Evolutionary conservation across 140 eudicot genomes (phyloP).

Genomic region (Artemisia princeps): DNA sequence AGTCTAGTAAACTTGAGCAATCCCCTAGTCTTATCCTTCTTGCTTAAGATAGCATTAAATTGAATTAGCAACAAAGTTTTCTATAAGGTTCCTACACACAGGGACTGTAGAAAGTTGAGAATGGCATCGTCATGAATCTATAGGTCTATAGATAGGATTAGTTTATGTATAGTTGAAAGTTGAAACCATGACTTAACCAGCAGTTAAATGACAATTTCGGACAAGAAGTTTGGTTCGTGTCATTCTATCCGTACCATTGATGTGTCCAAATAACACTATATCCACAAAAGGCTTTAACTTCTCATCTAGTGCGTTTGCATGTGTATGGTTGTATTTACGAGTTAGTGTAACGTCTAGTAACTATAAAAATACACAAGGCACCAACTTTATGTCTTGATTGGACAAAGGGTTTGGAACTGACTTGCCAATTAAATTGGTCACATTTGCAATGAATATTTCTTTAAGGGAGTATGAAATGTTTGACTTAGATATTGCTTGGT

Average conservation of each 20-base stretch:
- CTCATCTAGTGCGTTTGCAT: constrained; percentile 2
- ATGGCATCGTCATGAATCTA: constrained; percentile 26
- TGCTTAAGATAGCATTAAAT: constrained; percentile 36
- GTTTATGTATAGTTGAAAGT: constrained; percentile 19
- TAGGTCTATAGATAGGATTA: constrained; percentile 18
- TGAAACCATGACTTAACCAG: constrained; percentile 16
- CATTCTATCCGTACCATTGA: constrained; percentile 12
- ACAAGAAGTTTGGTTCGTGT: constrained; percentile 19
- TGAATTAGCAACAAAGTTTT: constrained; percentile 25
- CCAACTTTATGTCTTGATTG: constrained; percentile 13
- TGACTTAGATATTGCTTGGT: constrained; percentile 21
- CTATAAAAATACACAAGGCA: background rate
- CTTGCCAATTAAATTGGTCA: constrained; percentile 12
- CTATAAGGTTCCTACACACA: constrained; percentile 22
- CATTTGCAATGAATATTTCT: constrained; percentile 12
- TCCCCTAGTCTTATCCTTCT: constrained; percentile 41
- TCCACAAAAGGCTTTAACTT: background rate
- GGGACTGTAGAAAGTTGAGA: constrained; percentile 26
- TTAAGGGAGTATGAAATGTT: constrained; percentile 22
- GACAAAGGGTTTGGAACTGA: constrained; percentile 13
- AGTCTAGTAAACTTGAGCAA: constrained; percentile 29
- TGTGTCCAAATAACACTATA: constrained; percentile 5
- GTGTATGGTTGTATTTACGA: background rate
- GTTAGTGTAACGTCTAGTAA: background rate
- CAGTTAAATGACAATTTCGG: constrained; percentile 17